Conservation (phyloP, 1,284 basidiomycete species). For the Austropuccinia psidii region DNA sequence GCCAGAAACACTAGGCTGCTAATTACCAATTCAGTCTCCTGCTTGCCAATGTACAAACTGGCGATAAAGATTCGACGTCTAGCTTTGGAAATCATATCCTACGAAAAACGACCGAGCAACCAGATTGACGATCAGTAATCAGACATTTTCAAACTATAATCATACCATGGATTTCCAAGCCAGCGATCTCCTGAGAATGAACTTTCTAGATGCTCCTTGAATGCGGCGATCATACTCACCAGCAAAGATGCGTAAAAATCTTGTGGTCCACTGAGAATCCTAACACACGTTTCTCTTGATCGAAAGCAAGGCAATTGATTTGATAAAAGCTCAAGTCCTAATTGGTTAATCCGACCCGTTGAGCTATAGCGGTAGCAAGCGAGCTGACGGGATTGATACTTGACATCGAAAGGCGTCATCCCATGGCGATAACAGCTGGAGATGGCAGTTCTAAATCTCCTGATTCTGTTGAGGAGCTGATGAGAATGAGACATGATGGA, state of each 20-base stretch:
- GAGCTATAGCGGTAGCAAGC: too few relatives aligned
- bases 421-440: not conserved
- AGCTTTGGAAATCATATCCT: slow-evolving; percentile 69
- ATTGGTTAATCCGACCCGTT: too few relatives aligned
- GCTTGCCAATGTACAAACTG: slow-evolving; percentile 69
- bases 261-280: slow-evolving; percentile 48
- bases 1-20: slow-evolving; percentile 12
- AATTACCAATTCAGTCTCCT: slow-evolving; percentile 62
- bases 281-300: slow-evolving; percentile 48
- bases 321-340: too few relatives aligned
- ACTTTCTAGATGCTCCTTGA: too few relatives aligned
- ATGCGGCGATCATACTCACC: slow-evolving; percentile 42
- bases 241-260: slow-evolving; percentile 51
- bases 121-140: too few relatives aligned
- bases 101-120: too few relatives aligned
- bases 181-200: too few relatives aligned
- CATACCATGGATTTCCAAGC: too few relatives aligned
- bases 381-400: too few relatives aligned
- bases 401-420: too few relatives aligned
- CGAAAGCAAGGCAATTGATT: slow-evolving; percentile 49
- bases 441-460: not conserved
- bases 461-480: not conserved
- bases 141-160: too few relatives aligned
- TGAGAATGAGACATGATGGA: not conserved
- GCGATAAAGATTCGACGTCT: slow-evolving; percentile 72